Base-by-base conservation (phyloP, 164 flowering plant genomes). In the Piper longum region DNA sequence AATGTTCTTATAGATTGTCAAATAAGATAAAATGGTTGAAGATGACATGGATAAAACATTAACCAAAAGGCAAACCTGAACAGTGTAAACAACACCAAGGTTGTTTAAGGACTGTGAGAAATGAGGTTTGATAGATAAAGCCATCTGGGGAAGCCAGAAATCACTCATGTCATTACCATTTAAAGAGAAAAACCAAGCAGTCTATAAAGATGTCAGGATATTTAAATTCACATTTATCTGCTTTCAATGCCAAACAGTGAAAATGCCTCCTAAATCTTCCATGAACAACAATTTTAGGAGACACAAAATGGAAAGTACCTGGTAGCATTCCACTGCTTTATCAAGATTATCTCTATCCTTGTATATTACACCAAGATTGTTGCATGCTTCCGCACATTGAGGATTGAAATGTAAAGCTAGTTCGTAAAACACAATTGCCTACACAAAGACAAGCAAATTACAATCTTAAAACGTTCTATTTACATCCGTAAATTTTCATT, bases 311-410 rank as follows among this genome's bases (percentile, higher is more conserved):
- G 40, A 65, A 64, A 60, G 60, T 83, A 65, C 99, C 95, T 95
- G 92, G 76, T 95, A 95, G 72, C 99, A 95, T 59, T 95, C 97
- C 57, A 95, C 97, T 55, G 99, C 99, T 80, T 86, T 95, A 74
- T 95, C 99, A 71, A 95, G 96, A 81, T 95, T 95, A 80, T 95
- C 99, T 52, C 87, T 81, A 69, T 93, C 99, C 76, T 93, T 93
- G 77, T 87, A 93, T 64, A 93, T 85, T 52, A 93, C 99, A 52
- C 99, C 99, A 73, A 95, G 75, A 76, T 95, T 95, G 80, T 95
- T 95, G 81, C 99, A 95, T 71, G 99, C 99, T 77, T 95, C 97
- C 17, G 96, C 99, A 81, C 99, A 95, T 55, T 86, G 89, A 62
- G 97, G 96, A 78, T 91, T 95, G 78, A 95, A 95, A 70, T 95